Base-by-base conservation (phyloP, 495 filamentous ascomycete species). In the Halenospora varia region DNA sequence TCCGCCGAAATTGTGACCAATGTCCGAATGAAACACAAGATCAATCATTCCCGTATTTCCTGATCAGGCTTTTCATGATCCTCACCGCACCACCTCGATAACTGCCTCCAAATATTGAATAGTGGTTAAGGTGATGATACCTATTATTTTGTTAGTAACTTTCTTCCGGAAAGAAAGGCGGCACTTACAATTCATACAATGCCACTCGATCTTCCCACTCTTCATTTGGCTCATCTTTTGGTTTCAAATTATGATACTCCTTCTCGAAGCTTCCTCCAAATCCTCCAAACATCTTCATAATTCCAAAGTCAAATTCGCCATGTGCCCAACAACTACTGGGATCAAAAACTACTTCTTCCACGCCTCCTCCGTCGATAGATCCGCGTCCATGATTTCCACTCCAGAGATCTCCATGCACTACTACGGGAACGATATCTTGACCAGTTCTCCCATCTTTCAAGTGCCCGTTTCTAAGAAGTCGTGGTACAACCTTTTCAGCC, bases 281-380 rank as follows among this genome's bases (percentile, higher is more conserved):
- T 2, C 93, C 93, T 0, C 92, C 93, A 80, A 96, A 96, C 89
- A 97, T 92, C 56, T 79, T 79, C 92, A 96, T 96, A 50, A 96
- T 96, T 1, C 93, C 92, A 48, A 93, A 67, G 67, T 96, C 92
- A 73, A 84, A 96, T 76, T 96, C 92, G 15, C 75, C 85, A 69
- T 96, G 90, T n/a, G 83, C 89, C 71, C 92, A 96, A 53, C 84
- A 85, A 40, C 82, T 77, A 15, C 83, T 84, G 19, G 91, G 85
- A 71, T 96, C 92, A 73, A 86, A 96, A 2, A 96, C 82, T 10
- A 96, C 85, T 60, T 92, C 92, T 55, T 92, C 88, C 0, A 74
- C 73, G 3, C 73, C 78, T 3, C 76, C 80, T n/a, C 75, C 55
- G 1, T 64, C 82, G 60, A 93, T 86, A 47, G 71, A 72, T 1